Evolutionary conservation across 805 yeast genomes (phyloP).

Genomic region (Ogataea glucozyma): DNA sequence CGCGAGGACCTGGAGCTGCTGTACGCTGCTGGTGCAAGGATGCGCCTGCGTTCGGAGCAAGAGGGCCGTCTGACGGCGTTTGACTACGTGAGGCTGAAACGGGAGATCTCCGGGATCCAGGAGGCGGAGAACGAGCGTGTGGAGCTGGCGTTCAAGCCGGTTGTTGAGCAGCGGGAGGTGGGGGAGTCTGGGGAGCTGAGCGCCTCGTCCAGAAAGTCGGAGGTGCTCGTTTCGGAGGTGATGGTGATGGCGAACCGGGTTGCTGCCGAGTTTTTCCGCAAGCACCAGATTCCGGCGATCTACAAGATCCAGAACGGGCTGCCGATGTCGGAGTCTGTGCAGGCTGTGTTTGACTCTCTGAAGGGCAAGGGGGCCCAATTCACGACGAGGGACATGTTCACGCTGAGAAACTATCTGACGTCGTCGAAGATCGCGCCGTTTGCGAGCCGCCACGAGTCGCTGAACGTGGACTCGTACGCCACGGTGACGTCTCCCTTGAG

Average conservation of each 20-base stretch:
- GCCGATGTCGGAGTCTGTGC: constrained; percentile 27
- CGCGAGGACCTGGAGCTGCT: constrained; percentile 40
- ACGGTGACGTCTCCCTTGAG: constrained; percentile 90
- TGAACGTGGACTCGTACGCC: constrained; percentile 64
- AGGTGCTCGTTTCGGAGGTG: constrained; percentile 71
- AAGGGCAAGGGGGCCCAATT: constrained; percentile 26
- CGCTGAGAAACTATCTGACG: constrained; percentile 47
- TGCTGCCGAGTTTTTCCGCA: constrained; percentile 48
- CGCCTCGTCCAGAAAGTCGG: no score
- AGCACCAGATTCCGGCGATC: constrained; percentile 52
- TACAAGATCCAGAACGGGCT: constrained; percentile 38
- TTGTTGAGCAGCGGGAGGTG: constrained; percentile 9
- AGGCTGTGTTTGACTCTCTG: constrained; percentile 21
- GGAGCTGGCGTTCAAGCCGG: constrained; percentile 26
- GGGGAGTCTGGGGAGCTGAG: no score
- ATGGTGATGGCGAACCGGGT: constrained; percentile 81
- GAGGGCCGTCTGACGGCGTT: constrained; percentile 39
- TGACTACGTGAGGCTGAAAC: constrained; percentile 22
- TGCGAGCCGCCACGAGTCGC: constrained; percentile 55
- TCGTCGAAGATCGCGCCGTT: constrained; percentile 51
- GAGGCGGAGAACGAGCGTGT: constrained; percentile 29
- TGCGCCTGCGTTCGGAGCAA: constrained; percentile 34
- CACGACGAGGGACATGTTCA: constrained; percentile 42
- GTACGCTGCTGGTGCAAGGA: constrained; percentile 32
- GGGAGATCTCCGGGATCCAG: constrained; percentile 24